Percentiles rank a stretch among this genome's conserved stretches.
These are phyloP conservation scores for Fusarium poae DNA, from an alignment of 2,329 filamentous ascomycete genomes.

Conservation along the genomic window DNA sequence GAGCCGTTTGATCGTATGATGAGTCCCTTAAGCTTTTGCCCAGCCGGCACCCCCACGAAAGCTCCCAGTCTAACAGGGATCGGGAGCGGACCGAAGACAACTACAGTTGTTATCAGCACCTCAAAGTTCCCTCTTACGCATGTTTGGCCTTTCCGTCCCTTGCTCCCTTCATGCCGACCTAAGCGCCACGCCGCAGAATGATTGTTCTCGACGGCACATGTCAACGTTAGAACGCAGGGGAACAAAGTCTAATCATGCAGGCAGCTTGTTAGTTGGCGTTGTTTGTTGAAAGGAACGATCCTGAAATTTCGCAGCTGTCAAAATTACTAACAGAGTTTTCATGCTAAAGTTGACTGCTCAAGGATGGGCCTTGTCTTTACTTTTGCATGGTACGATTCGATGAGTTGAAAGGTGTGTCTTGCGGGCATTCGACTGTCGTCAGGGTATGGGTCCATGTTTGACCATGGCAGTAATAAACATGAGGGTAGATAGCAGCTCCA, in stretches of 20 bases:
- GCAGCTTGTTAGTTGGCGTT: neutral
- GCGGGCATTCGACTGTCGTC: neutral
- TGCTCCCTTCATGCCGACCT: conserved; percentile 11
- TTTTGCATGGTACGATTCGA: neutral
- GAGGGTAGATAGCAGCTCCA: neutral
- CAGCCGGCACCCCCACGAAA: conserved; percentile 30
- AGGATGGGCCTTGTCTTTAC: neutral
- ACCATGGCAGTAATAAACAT: neutral
- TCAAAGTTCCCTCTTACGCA: neutral
- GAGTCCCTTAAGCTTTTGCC: conserved; percentile 33
- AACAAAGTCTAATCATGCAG: conserved; percentile 6
- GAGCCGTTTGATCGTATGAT: conserved; percentile 22
- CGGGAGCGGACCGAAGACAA: conserved; percentile 8
- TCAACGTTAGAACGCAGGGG: conserved; percentile 10
- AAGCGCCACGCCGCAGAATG: conserved; percentile 5
- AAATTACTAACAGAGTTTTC: neutral
- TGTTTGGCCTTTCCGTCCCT: neutral
- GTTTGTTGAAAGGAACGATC: neutral
- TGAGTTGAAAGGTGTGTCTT: no score
- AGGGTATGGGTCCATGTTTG: neutral
- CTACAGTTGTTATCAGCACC: neutral
- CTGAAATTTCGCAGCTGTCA: neutral
- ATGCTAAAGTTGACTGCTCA: neutral
- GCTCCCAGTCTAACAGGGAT: conserved; percentile 17
- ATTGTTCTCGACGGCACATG: neutral